A percentile compares a stretch with the other conserved stretches of the same genome.
Conservation (phyloP, 129 eudicot species). For the Rutidosis leptorrhynchoides region DNA sequence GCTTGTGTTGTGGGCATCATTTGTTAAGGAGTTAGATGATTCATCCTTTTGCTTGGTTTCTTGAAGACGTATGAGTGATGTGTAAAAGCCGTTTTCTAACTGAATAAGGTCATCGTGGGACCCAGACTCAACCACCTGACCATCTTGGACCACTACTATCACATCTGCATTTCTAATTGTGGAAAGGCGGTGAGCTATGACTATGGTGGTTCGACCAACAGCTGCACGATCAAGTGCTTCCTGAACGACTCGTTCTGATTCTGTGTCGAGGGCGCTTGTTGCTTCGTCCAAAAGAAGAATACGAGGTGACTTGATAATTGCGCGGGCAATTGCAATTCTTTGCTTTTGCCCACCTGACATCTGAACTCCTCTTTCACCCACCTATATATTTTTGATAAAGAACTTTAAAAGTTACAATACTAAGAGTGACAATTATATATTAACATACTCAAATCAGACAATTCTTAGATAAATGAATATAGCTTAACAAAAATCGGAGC, state of each 20-base stretch:
- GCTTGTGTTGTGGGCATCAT: conserved; percentile 38
- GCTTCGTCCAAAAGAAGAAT: conserved; percentile 95
- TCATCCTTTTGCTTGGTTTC: conserved; percentile 38
- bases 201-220: conserved; percentile 72
- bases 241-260: conserved; percentile 79
- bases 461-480: too few species aligned
- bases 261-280: conserved; percentile 86
- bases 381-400: conserved; percentile 39
- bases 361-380: conserved; percentile 87
- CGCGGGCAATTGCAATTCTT: conserved; percentile 87
- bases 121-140: conserved; percentile 65
- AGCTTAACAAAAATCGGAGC: too few species aligned
- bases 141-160: conserved; percentile 64
- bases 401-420: neutral
- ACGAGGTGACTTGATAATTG: conserved; percentile 75
- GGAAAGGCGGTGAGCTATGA: conserved; percentile 88
- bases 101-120: conserved; percentile 63
- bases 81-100: conserved; percentile 55
- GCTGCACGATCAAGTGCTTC: conserved; percentile 82
- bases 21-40: conserved; percentile 8
- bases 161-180: conserved; percentile 74
- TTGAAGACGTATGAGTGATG: conserved; percentile 61
- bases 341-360: conserved; percentile 98
- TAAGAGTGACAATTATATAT: too few species aligned
- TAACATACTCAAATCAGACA: too few species aligned